Evolutionary conservation across 129 eudicot species (phyloP).

Genomic region (Chrysanthemum lavandulifolium): DNA sequence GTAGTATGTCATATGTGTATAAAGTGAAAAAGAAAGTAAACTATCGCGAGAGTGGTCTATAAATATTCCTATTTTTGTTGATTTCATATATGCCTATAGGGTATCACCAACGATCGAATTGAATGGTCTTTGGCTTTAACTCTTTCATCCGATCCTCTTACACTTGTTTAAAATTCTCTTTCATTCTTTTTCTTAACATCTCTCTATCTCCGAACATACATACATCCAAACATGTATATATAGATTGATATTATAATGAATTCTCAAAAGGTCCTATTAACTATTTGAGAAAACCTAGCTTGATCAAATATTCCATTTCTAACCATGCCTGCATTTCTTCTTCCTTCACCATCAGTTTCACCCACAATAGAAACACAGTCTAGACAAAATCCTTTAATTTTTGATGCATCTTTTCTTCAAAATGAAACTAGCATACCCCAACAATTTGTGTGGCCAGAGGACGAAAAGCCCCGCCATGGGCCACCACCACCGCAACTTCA

Average conservation of each 20-base stretch:
- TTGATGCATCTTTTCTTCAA: constrained; percentile 58
- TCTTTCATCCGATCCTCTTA: constrained; percentile 22
- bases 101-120: constrained; percentile 17
- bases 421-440: constrained; percentile 55
- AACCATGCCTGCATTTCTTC: constrained; percentile 27
- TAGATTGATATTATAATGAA: constrained; percentile 13
- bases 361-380: constrained; percentile 23
- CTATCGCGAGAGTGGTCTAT: constrained; percentile 30
- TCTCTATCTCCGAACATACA: constrained; percentile 7
- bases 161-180: constrained; percentile 15
- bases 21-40: constrained; percentile 23
- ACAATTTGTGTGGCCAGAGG: constrained; percentile 86
- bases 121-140: constrained; percentile 51
- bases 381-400: constrained; percentile 33
- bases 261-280: constrained; percentile 20
- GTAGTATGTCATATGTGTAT: too few relatives aligned
- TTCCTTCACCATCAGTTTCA: constrained; percentile 21
- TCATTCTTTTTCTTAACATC: constrained; percentile 36
- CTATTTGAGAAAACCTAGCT: constrained; percentile 29
- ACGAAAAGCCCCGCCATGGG: constrained; percentile 57
- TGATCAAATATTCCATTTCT: constrained; percentile 20
- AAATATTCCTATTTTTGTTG: constrained; percentile 29
- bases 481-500: constrained; percentile 46
- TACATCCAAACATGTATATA: constrained; percentile 17
- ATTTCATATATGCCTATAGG: constrained; percentile 24